Percentiles rank a stretch among this genome's conserved stretches.
Conservation (phyloP, 371 early-diverging fungal genomes). For the Agmasoma carcini region DNA sequence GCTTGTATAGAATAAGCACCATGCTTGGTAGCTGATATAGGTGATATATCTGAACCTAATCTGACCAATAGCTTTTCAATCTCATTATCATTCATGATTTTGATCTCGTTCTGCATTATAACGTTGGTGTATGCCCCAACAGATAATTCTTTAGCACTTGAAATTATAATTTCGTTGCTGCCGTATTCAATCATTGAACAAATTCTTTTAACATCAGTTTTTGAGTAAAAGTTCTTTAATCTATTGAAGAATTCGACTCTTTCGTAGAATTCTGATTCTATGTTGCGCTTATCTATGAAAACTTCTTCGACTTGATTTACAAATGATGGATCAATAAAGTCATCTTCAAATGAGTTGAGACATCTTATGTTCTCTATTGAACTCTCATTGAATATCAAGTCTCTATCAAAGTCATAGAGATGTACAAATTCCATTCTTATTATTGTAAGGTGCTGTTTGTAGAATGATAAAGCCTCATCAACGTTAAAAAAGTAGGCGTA, state of each 20-base stretch:
- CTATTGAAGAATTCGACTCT: constrained; percentile 33
- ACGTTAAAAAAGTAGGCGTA: constrained; percentile 25
- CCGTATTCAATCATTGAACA: constrained; percentile 3
- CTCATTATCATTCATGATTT: constrained; percentile 29
- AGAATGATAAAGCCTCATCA: constrained; percentile 37
- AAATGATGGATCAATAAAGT: too few relatives aligned
- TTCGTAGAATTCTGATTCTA: constrained; percentile 12
- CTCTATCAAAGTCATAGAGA: constrained; percentile 1
- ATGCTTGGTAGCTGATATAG: constrained; percentile 52
- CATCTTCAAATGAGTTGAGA: not conserved
- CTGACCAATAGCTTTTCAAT: constrained; percentile 20
- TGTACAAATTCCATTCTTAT: constrained; percentile 24
- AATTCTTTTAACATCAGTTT: constrained; percentile 27
- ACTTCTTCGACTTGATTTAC: too few relatives aligned
- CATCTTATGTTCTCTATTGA: not conserved
- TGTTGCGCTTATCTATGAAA: too few relatives aligned
- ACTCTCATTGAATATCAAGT: not conserved
- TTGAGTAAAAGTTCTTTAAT: constrained; percentile 28
- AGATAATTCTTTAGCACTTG: constrained; percentile 41
- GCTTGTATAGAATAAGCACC: constrained; percentile 54
- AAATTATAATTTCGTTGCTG: constrained; percentile 14
- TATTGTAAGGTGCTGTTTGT: constrained; percentile 27
- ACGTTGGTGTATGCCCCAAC: constrained; percentile 50
- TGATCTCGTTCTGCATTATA: constrained; percentile 46
- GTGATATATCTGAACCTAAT: constrained; percentile 43